A percentile compares a stretch with the other conserved stretches of the same genome.
These are phyloP conservation scores for Licmophora abbreviata DNA, from an alignment of 108 stramenopile genomes.

Conservation along the genomic window DNA sequence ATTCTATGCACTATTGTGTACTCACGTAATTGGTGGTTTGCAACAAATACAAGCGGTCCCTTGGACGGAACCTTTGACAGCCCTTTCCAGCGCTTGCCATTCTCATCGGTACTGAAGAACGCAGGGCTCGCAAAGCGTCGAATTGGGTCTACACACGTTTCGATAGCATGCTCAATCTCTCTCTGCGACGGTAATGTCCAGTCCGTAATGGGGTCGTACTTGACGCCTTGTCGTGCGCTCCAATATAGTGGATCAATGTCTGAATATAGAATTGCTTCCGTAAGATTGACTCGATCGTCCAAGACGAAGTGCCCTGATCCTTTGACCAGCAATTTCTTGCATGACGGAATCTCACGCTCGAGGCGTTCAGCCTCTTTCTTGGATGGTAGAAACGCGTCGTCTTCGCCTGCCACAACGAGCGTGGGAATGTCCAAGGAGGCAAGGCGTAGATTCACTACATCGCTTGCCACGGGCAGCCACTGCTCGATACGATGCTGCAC, in stretches of 20 bases:
- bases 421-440: constrained; percentile 50
- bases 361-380: constrained; percentile 57
- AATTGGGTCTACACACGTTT: constrained; percentile 48
- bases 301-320: constrained; percentile 74
- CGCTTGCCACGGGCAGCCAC: constrained; percentile 65
- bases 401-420: constrained; percentile 57
- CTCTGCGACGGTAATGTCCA: constrained; percentile 61
- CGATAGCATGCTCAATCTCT: constrained; percentile 33
- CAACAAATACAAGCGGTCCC: constrained; percentile 76
- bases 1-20: not conserved
- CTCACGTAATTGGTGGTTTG: constrained; percentile 86
- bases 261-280: constrained; percentile 75
- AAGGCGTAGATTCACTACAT: constrained; percentile 51
- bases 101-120: constrained; percentile 69
- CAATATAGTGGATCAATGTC: constrained; percentile 56
- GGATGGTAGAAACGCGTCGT: constrained; percentile 72
- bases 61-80: constrained; percentile 33
- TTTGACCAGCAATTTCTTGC: constrained; percentile 44
- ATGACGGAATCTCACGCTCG: constrained; percentile 41
- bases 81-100: constrained; percentile 55
- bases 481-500: constrained; percentile 61
- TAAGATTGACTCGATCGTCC: constrained; percentile 72
- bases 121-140: constrained; percentile 52
- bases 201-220: constrained; percentile 67
- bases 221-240: constrained; percentile 14